These are phyloP conservation scores for Waltergamsia citrina DNA, from an alignment of 2,329 filamentous ascomycete genomes.

Conservation along the genomic window DNA sequence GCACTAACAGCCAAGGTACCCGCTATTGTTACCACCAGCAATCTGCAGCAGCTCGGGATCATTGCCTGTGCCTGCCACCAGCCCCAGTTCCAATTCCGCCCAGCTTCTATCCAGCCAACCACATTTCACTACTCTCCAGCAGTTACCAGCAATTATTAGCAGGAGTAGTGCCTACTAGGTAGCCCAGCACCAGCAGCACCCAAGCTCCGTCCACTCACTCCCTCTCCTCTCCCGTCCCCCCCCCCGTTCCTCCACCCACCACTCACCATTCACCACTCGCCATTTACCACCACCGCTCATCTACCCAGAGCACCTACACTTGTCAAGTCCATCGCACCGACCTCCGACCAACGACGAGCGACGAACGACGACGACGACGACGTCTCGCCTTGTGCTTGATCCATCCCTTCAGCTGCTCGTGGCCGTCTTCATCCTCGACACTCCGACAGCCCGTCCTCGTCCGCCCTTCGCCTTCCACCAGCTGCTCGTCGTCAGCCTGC, in stretches of 20 bases:
- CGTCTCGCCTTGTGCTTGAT: not conserved
- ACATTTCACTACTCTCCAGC: too few relatives aligned
- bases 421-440: not conserved
- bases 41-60: too few relatives aligned
- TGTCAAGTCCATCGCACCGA: constrained; percentile 1
- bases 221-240: not conserved
- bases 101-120: too few relatives aligned
- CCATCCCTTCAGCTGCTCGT: not conserved
- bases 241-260: not conserved
- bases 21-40: too few relatives aligned
- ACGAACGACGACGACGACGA: not conserved
- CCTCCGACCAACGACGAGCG: not conserved
- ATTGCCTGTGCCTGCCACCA: too few relatives aligned
- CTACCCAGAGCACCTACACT: not conserved
- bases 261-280: not conserved
- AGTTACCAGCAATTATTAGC: too few relatives aligned
- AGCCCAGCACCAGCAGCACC: too few relatives aligned
- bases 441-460: not conserved
- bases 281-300: not conserved
- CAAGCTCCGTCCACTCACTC: not conserved
- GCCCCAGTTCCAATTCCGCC: too few relatives aligned
- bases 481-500: not conserved
- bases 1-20: too few relatives aligned
- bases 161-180: too few relatives aligned
- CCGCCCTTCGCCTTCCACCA: not conserved